Evolutionary conservation across 2,329 filamentous ascomycete genomes (phyloP), one percentile per base, ranked within the genome.

Genomic region (Neurospora sp.): DNA sequence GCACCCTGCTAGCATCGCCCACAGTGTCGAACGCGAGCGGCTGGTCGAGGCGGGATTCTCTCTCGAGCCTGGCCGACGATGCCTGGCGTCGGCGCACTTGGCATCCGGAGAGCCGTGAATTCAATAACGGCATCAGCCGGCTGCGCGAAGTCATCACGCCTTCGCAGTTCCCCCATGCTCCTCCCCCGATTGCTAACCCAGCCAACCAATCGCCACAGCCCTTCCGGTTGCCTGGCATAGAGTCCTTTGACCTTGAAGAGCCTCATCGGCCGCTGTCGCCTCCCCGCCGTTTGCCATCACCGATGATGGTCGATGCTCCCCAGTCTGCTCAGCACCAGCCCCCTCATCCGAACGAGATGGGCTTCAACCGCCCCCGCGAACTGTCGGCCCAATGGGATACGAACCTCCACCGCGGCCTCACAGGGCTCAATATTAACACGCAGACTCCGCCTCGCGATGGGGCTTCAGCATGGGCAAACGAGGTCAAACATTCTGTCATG

Each of bases 171-270:
- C 87, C 81, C 77, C 88, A 78, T 76, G 86, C 81, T 76, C 85
- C 70, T 77, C 85, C 77, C 78, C 86, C 79, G 74, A 80, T 83
- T 39, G 82, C 79, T 46, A 83, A 79, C 69, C 79, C 77, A 67
- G 81, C 78, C 6, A 78, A 78, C 43, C 88, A 80, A 78, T 83
- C 79, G 76, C 88, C 90, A 74, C 86, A 84, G 6, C 81, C 85
- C 4, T 83, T 92, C 15, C 88, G 92, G 46, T 85, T 97, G 15
- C 94, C 94, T 0, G 93, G 94, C 15, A 97, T 97, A 74, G 93
- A 97, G 78, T 96, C 92, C 17, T 97, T 97, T 75, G 93, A 95
- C 17, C 97, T 97, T 75, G 93, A 95, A 76, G 89, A 92, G 69
- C 90, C 88, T 36, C 86, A 87, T 70, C 86, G 86, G 23, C 86